Evolutionary conservation across 306 rosid genomes (phyloP).

Genomic region (Morella rubra): DNA sequence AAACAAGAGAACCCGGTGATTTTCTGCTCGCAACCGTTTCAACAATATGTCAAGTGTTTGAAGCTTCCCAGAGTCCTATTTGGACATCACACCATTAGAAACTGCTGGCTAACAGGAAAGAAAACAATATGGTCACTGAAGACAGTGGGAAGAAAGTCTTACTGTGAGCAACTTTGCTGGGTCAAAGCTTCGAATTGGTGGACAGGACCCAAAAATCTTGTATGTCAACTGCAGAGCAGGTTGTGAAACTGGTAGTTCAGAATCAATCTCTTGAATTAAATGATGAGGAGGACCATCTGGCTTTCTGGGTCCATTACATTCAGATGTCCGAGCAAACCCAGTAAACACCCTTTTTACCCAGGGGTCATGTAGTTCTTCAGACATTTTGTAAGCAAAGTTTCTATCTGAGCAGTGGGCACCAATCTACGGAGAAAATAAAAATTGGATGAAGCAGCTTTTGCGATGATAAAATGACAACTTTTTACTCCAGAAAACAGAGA

Average conservation of each 20-base stretch:
- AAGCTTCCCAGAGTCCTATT: constrained; percentile 98
- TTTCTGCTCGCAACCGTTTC: constrained; percentile 86
- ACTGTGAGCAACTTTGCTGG: constrained; percentile 98
- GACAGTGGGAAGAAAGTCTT: constrained; percentile 30
- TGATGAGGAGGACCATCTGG: constrained; percentile 66
- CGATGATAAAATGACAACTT: constrained; percentile 10
- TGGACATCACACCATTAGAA: constrained; percentile 26
- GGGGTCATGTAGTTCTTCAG: constrained; percentile 83
- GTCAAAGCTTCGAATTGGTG: constrained; percentile 93
- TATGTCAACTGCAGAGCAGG: constrained; percentile 90
- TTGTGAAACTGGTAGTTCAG: constrained; percentile 64
- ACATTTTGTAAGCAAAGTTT: constrained; percentile 70
- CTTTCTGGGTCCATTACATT: constrained; percentile 82
- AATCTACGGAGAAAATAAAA: constrained; percentile 54
- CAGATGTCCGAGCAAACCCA: constrained; percentile 95
- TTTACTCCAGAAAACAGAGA: constrained; percentile 2
- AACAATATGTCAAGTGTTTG: constrained; percentile 98
- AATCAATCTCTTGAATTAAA: constrained; percentile 88
- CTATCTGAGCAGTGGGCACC: constrained; percentile 79
- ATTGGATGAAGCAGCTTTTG: constrained; percentile 10
- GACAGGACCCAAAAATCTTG: constrained; percentile 88
- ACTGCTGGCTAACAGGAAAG: neutral
- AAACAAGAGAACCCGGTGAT: constrained; percentile 95
- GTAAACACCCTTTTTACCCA: constrained; percentile 86
- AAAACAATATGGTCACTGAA: constrained; percentile 5